phyloP scores from a whole-genome alignment of 2,329 filamentous ascomycete species.

The Cercospora janseana region DNA sequence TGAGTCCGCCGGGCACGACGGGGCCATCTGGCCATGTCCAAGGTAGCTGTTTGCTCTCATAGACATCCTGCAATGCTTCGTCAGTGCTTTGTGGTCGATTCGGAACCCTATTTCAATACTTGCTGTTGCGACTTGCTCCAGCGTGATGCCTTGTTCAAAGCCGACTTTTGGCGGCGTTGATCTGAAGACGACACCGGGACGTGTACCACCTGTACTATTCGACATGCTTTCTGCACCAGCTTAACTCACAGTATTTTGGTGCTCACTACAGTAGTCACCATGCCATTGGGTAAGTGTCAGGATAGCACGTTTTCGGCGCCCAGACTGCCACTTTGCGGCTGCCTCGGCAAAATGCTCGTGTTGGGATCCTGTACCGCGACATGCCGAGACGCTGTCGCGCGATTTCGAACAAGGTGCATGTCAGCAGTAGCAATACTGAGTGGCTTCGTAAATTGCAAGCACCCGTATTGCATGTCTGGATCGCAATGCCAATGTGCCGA shows the following conservation, averaged over 20 bases:
- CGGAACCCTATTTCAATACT: background rate
- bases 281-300: too few species aligned
- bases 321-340: background rate
- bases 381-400: background rate
- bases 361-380: background rate
- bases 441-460: too few species aligned
- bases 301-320: too few species aligned
- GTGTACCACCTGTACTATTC: background rate
- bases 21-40: constrained; percentile 17
- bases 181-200: background rate
- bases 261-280: too few species aligned
- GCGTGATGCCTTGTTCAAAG: constrained; percentile 9
- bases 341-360: background rate
- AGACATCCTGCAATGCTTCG: constrained; percentile 13
- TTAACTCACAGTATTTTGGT: background rate
- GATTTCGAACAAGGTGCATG: too few species aligned
- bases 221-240: background rate
- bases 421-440: too few species aligned
- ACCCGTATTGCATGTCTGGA: too few species aligned
- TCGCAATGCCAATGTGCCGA: too few species aligned
- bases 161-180: constrained; percentile 6
- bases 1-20: constrained; percentile 14
- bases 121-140: constrained; percentile 8
- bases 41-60: constrained; percentile 11
- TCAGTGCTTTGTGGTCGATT: background rate